phyloP scores from a whole-genome alignment of 805 yeast genomes.

The Candida dendrica region DNA sequence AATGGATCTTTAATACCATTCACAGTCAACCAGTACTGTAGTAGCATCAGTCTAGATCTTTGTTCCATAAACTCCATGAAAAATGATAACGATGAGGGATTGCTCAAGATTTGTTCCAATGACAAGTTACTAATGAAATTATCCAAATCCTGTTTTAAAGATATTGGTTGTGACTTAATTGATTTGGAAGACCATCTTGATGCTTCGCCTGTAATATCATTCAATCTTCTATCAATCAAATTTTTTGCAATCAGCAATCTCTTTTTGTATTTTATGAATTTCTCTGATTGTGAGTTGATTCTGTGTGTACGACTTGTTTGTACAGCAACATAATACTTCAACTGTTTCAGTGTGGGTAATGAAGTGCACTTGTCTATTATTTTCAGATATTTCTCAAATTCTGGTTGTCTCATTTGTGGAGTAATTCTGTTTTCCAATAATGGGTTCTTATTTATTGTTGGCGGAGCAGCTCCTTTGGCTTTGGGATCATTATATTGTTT shows the following conservation, averaged over 20 bases:
- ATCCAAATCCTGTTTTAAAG: conserved; percentile 13
- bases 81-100: conserved; percentile 38
- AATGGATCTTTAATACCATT: conserved; percentile 69
- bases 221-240: conserved; percentile 23
- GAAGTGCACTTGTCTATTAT: conserved; percentile 26
- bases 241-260: conserved; percentile 25
- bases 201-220: conserved; percentile 11
- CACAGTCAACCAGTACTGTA: conserved; percentile 63
- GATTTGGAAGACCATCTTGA: neutral
- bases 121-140: conserved; percentile 21
- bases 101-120: conserved; percentile 38
- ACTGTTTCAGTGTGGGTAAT: conserved; percentile 38
- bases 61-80: conserved; percentile 53
- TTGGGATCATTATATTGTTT: conserved; percentile 40
- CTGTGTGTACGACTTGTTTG: conserved; percentile 35
- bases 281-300: conserved; percentile 23
- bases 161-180: neutral
- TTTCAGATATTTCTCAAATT: conserved; percentile 33
- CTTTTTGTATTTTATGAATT: conserved; percentile 19
- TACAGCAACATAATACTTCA: conserved; percentile 37
- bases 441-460: conserved; percentile 10
- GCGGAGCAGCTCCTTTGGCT: neutral
- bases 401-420: conserved; percentile 31
- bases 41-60: conserved; percentile 33
- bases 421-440: conserved; percentile 27